Base-by-base conservation (phyloP, 2,329 filamentous ascomycete species). In the Tolypocladium sp. region DNA sequence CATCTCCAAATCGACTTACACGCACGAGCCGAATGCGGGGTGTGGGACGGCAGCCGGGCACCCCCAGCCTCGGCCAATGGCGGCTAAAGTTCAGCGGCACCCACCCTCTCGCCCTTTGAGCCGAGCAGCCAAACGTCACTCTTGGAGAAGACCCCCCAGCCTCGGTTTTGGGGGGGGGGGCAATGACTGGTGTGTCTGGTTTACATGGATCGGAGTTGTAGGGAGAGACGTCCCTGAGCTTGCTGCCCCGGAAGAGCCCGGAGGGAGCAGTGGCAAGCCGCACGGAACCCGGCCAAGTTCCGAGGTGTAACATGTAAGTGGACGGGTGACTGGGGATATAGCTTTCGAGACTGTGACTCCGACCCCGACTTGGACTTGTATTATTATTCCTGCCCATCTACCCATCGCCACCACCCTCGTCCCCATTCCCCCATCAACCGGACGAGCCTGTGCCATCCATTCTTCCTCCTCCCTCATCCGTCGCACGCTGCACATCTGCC, bases 11-110 rank as follows among this genome's bases (percentile, higher is more conserved):
- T 52, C 30, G 8, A 52, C 49, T 52, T 52, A 52, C 49, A 52
- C 49, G 27, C 9, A 35, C 46, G 30, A 52, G 49, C 53, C 35
- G 53, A 22, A 55, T 41, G 53, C 53, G 53, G 53, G 53, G 53
- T 41, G 53, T 15, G 49, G 49, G 30, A 8, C 49, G 49, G 49
- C 49, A 35, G 49, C 30, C 30, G 44, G 13, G 2, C 5, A 12
- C 4, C 52, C 10, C 17, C 17, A 15, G 55, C 73, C 72, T 77
- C 73, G 77, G 73, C 74, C 76, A 77, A 77, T 76, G 70, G 72
- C 70, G 72, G 73, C 69, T 70, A 69, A 59, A n/a, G 13, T 54
- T 54, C 35, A 25, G 51, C 33, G 20, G 20, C 25, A 9, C 13
- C 35, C 53, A 17, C 35, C 7, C 2, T 54, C 2, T 54, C 35